Base-by-base conservation (phyloP, 345 rosid genomes). In the Eucalyptus tenuipes region DNA sequence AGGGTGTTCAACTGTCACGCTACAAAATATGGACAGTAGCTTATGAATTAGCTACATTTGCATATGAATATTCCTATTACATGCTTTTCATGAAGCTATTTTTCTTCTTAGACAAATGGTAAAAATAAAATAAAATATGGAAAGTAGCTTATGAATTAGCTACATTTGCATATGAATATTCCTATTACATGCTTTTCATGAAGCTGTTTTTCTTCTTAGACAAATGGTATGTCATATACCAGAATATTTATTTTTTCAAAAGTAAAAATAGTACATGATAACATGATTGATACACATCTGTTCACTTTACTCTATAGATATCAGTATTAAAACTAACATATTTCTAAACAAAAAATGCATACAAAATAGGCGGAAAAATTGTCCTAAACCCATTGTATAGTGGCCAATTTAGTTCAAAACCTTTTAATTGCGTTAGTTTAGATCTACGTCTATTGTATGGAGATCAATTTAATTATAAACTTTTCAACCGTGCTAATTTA, bases 381-480 rank as follows among this genome's bases (percentile, higher is more conserved):
- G 29, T 55, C 61, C 13, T 55, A 24, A 55, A 24, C 29, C 3
- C 29, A 24, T 55, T 55, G 61, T 55, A 55, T 25, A 55, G 9
- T 22, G 61, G 61, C 1, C 29, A 55, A 24, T 55, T 55, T 25
- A 55, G 61, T 55, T 55, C 1, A 22, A 55, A 55, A 24, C 1
- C 0, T 24, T 55, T 55, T 24, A 55, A 4, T 10, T 55, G 13
- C 0, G 13, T 22, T 17, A 4, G 29, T 55, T 22, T 55, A 22
- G 29, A 52, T 52, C 10, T 52, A 52, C 1, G 25, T 7, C 57
- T 52, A 9, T 55, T 24, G 29, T 55, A 24, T 25, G 6, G 0
- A 3, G 13, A 2, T 10, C 9, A 55, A 55, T 10, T 24, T 2
- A 6, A 6, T 55, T 55, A 3, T 55, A 55, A 55, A 55, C 3